Percentiles rank a stretch among this genome's conserved stretches.
phyloP scores from a whole-genome alignment of 2,329 filamentous ascomycete genomes.

The Zymoseptoria ardabiliae region DNA sequence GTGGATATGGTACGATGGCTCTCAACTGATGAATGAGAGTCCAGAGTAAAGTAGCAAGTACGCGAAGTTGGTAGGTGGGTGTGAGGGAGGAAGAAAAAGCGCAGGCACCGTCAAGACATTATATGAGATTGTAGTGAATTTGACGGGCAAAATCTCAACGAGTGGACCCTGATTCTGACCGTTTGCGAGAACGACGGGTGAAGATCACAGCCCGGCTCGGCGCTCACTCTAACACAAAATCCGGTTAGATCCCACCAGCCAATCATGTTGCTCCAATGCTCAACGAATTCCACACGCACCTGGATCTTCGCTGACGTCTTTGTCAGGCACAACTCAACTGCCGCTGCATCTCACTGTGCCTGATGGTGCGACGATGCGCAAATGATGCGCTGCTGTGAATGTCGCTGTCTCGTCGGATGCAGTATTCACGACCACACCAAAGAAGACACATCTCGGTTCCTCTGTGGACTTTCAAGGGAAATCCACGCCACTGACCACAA shows the following conservation, averaged over 20 bases:
- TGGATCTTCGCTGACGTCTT: background rate
- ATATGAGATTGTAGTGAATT: background rate
- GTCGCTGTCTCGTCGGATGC: no score
- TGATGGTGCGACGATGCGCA: background rate
- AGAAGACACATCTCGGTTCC: background rate
- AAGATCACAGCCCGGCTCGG: background rate
- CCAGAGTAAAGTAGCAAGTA: background rate
- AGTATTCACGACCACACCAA: background rate
- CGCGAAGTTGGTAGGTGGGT: constrained; percentile 1
- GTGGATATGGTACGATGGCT: background rate
- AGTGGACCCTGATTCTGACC: no score
- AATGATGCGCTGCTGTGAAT: background rate
- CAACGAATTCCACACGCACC: background rate
- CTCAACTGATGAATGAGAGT: background rate
- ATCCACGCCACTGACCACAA: background rate
- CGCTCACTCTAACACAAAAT: background rate
- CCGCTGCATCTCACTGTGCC: background rate
- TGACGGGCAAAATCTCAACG: no score
- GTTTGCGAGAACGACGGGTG: background rate
- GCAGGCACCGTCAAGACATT: background rate
- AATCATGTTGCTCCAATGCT: background rate
- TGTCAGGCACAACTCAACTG: background rate
- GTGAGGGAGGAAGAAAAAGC: no score
- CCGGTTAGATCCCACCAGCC: no score
- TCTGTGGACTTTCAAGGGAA: background rate